Base-by-base conservation (phyloP, 192 early-diverging fungal genomes). In the Cetraspora pellucida region DNA sequence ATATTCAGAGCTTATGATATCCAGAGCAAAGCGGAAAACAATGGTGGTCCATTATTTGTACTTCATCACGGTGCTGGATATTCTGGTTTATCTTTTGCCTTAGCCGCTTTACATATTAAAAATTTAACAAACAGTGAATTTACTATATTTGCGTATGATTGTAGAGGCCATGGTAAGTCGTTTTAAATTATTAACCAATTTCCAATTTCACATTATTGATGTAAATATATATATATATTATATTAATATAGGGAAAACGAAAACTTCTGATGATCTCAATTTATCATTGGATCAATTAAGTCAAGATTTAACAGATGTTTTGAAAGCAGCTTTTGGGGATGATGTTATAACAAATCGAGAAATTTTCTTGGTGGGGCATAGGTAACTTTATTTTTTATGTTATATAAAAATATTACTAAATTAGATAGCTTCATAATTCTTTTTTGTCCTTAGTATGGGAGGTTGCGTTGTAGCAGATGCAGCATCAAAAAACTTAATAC, bases 51-150 rank as follows among this genome's bases (percentile, higher is more conserved):
- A 0, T 28, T 92, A 3, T 93, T 94, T 84, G 84, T 94, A 31
- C 81, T 93, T 77, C 93, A 93, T 83, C 93, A 95, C 81, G 93
- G 93, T n/a, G 93, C 92, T 2, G 93, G 93, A 13, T 85, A 87
- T 74, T 84, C 87, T 2, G 92, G 82, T 0, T 79, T 92, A 31
- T 87, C 91, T 0, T 95, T 92, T 77, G 93, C 87, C 1, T 79
- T 95, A 25, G 78, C 84, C 3, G 84, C 88, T 25, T 85, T 84
- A 63, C 73, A 85, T 57, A 87, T 94, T 45, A 75, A 76, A 25
- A 57, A 71, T n/a, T 58, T 80, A n/a, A 80, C 80, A 10, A 72
- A 87, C 0, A 55, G 79, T 16, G 75, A 77, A 30, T 82, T 46
- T 28, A 81, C 85, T 0, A 70, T 95, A 0, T 77, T 94, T 3